Evolutionary conservation across 2,329 filamentous ascomycete species (phyloP).

Genomic region (Chaetomium globosum): DNA sequence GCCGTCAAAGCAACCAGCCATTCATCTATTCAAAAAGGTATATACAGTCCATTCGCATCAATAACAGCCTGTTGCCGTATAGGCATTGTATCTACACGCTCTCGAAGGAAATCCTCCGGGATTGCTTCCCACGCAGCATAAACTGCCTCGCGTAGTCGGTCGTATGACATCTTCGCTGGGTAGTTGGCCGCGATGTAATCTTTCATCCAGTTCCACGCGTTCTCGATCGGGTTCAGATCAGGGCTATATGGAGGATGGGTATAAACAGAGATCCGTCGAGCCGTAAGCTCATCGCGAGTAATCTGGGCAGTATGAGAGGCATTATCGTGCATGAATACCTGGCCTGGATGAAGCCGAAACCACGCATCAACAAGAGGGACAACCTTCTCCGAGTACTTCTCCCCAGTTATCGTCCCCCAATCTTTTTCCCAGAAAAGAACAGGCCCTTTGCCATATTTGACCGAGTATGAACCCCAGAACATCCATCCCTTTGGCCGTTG

Average conservation of each 20-base stretch:
- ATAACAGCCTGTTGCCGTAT: slow-evolving; percentile 6
- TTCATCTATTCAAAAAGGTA: background rate
- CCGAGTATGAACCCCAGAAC: slow-evolving; percentile 4
- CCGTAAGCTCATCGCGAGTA: no score
- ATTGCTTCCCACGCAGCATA: background rate
- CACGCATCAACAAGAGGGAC: slow-evolving; percentile 11
- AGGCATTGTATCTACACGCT: slow-evolving; percentile 10
- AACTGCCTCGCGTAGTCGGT: background rate
- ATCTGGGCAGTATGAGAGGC: no score
- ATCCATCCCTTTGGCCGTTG: slow-evolving; percentile 10
- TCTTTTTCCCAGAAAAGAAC: slow-evolving; percentile 10
- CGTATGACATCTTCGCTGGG: slow-evolving; percentile 7
- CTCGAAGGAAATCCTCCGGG: background rate
- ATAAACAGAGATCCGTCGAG: background rate
- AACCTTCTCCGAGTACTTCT: slow-evolving; percentile 6
- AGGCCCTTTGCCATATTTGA: slow-evolving; percentile 7
- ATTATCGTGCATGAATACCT: no score
- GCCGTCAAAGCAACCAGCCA: slow-evolving; percentile 11
- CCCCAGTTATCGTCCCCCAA: background rate
- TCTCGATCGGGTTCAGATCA: slow-evolving; percentile 12
- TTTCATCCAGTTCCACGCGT: slow-evolving; percentile 12
- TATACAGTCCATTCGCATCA: slow-evolving; percentile 4
- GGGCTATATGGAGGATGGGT: slow-evolving; percentile 1
- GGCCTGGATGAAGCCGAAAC: slow-evolving; percentile 6
- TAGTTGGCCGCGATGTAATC: slow-evolving; percentile 1